Percentiles rank a stretch among this genome's conserved stretches.
These are phyloP conservation scores for cucumber (Cucumis sativus) DNA, from an alignment of 306 rosid species.

Conservation along the genomic window DNA sequence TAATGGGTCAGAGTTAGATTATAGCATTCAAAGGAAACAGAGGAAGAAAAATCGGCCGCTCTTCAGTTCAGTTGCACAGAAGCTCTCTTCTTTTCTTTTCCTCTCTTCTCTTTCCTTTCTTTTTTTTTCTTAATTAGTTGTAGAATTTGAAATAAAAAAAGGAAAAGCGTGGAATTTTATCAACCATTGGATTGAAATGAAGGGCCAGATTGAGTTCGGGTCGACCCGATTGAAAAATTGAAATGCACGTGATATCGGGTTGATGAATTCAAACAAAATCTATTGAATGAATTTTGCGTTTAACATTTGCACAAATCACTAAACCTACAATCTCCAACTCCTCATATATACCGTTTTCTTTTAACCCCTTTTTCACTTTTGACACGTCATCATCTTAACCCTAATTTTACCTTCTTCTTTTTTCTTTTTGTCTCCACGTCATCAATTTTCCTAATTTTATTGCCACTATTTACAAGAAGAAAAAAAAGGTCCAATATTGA, in stretches of 20 bases:
- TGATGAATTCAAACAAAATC: constrained; percentile 8
- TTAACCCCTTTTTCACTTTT: not conserved
- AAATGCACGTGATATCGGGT: constrained; percentile 3
- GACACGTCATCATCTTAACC: not conserved
- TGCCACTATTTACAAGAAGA: no score
- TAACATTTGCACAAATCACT: not conserved
- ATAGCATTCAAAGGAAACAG: not conserved
- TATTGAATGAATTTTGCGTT: not conserved
- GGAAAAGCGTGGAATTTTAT: not conserved
- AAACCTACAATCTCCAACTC: not conserved
- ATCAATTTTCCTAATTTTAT: not conserved
- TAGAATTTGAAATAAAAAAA: not conserved
- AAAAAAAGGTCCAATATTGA: no score
- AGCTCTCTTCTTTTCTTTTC: not conserved
- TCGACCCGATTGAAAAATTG: not conserved
- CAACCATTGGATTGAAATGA: constrained; percentile 8
- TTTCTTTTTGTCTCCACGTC: not conserved
- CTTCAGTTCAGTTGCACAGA: constrained; percentile 8
- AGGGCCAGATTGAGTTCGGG: constrained; percentile 8
- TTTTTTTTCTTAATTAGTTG: not conserved
- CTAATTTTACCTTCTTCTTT: not conserved
- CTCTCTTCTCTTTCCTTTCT: not conserved
- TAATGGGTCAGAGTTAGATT: constrained; percentile 12
- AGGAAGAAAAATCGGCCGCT: not conserved
- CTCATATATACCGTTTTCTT: not conserved